Base-by-base conservation (phyloP, 1,139 yeast genomes). In the Pichia sp. region DNA sequence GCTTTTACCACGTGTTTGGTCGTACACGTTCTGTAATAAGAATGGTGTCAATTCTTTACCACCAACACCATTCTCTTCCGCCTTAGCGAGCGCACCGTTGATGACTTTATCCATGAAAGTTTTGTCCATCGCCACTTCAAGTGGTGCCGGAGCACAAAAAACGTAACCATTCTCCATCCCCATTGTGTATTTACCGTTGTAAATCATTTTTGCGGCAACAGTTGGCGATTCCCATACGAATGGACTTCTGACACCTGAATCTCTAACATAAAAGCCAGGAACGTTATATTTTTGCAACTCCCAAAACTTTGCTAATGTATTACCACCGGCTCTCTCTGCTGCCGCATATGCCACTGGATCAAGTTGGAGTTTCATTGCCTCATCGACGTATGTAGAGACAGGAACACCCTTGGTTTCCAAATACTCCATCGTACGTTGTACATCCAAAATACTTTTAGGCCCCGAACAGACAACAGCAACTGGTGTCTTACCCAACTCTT, bases 401-500 rank as follows among this genome's bases (percentile, higher is more conserved):
- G 71, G 73, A 1, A 74, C 79, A 12, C 96, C 96, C 56, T 85
- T 88, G 0, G 96, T 86, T 56, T 86, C 96, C 40, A 86, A 64
- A 52, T 78, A 84, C 55, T 86, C 96, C 73, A 85, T 69, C 0
- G 96, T 86, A 44, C 81, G 66, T 11, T 73, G 77, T 41, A 87
- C 79, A 52, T 86, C 96, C 43, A 86, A 63, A 36, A 86, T 85
- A 24, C 88, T 77, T 56, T 86, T 86, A 4, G 96, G 95, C 0
- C 96, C 96, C 10, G 94, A 78, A 53, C 96, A 86, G 3, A 86
- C 88, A 13, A 86, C 96, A 1, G 88, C 77, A 2, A 86, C 86
- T 0, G 91, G 86, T 1, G 94, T 86, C 38, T 78, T 65, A 2
- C 88, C 83, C 39, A 87, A 65, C 53, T 86, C 96, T 27, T 85